Evolutionary conservation across 2,329 filamentous ascomycete genomes (phyloP), one percentile per base, ranked within the genome.

Genomic region (Microdochium paspali): DNA sequence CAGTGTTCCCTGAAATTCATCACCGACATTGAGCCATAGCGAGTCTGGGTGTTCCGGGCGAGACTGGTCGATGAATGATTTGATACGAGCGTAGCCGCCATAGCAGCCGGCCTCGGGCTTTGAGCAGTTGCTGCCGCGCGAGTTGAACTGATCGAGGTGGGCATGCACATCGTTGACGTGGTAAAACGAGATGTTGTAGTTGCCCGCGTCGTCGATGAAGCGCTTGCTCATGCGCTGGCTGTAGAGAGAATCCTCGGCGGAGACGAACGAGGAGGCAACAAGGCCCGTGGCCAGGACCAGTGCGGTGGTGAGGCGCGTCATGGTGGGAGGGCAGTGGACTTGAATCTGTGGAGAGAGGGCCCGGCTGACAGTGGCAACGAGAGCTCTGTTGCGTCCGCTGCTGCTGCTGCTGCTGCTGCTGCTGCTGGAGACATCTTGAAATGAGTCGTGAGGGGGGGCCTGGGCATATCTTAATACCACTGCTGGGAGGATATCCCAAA

Each of bases 131-230:
- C n/a, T 6, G 35, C 35, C 35, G 12, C 6, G 6, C 13, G 35
- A 40, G 35, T 20, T 21, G 35, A 40, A 40, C 39, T 80, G 81
- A 44, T 68, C 66, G 46, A 69, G 62, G 58, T 85, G 82, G 15
- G 82, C 74, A 58, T 85, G 82, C 13, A 85, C 78, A 58, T 85
- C 81, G 57, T 85, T 85, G 68, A 85, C 72, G 60, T 85, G 82
- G 64, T 83, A 84, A 66, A 84, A 83, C n/a, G 12, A 21, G 15
- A 21, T 20, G 35, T 40, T 40, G 35, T 21, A 40, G 35, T 40
- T 15, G 35, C 35, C 35, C 10, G 15, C 15, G 35, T 21, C 18
- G 18, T 40, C 35, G 12, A 40, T 40, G 35, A 40, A 40, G 35
- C 35, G 35, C 13, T 18, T 15, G 35, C 6, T 40, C n/a, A 40